Evolutionary conservation across 2,329 filamentous ascomycete species (phyloP), one percentile per base, ranked within the genome.

Genomic region (Rhynchosporium agropyri): DNA sequence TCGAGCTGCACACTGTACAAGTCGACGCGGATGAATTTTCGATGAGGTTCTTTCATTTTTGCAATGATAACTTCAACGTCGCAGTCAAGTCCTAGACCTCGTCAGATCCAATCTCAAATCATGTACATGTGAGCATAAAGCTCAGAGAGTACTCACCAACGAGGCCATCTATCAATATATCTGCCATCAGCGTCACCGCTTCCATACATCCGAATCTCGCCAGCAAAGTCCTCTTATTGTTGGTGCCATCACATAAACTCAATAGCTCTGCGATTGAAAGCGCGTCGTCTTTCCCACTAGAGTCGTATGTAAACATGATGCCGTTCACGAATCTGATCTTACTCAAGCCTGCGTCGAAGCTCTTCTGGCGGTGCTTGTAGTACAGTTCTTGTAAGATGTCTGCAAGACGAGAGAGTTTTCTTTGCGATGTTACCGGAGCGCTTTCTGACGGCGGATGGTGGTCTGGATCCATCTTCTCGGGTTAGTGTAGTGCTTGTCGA

Each of bases 181-280:
- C 49, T 40, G 58, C 42, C 42, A 65, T 55, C 48, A 38, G 51
- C 28, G 20, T 56, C 12, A 58, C 50, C 13, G 50, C 40, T 13
- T 65, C 55, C 4, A 26, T 20, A 28, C 59, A 50, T 7, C 53
- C 59, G 13, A 33, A 20, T 36, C 33, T 31, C 2, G 36, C 50
- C 29, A 65, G 31, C 15, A 61, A 29, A 8, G 56, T 26, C 43
- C 53, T n/a, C 28, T 62, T 45, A 10, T 58, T 46, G 2, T 31
- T 53, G 13, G 48, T 6, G 5, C 28, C 15, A 26, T n/a, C 43
- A 20, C 43, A 46, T 8, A 46, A 1, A 6, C 9, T n/a, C n/a
- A 46, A 20, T 5, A 46, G n/a, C 43, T 46, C n/a, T 46, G 43
- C n/a, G 15, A 10, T 46, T 4, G 43, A 9, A 8, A 26, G n/a